Base-by-base conservation (phyloP, 352 stramenopile species). In the Nannochloropsis limnetica region DNA sequence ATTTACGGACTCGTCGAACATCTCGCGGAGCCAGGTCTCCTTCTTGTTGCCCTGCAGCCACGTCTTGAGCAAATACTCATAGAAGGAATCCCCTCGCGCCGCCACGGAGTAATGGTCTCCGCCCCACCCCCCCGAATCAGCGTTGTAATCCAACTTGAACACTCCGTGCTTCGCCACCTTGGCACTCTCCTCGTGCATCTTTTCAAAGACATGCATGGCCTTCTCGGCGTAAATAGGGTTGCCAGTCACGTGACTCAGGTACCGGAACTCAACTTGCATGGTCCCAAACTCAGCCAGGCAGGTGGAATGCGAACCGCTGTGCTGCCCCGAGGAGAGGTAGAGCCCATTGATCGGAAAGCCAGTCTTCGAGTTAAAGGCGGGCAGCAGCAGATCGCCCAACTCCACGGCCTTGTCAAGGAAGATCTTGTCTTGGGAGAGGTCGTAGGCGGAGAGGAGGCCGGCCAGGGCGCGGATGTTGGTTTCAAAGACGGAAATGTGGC, bases 61-160 rank as follows among this genome's bases (percentile, higher is more conserved):
- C 44, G 96, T 89, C 88, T 99, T 99, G 49, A 99, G 86, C 80
- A 99, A 88, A 87, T 99, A 99, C 88, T 99, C 95, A 86, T 99
- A 99, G 85, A 98, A 96, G 15, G 91, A 97, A 86, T 99, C 96
- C 11, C 92, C 93, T 67, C 96, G 91, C 11, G 95, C 95, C 44
- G 95, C 96, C 84, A 99, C 87, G n/a, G 32, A 74, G n/a, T 74
- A 74, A 20, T 74, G 61, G n/a, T 74, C 69, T 68, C 82, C 83
- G 25, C 84, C 80, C 81, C 91, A 92, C 45, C 83, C 84, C 44
- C 88, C 81, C 83, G 44, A 43, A 2, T 23, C 69, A 32, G 89
- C 68, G 61, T 93, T 84, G 49, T 94, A 91, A 82, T 94, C 87
- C 43, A 94, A 90, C 0, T 93, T 92, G 86, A 94, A 97, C 23